Evolutionary conservation across 768 basidiomycete genomes (phyloP).

Genomic region (Psilocybe azurescens): DNA sequence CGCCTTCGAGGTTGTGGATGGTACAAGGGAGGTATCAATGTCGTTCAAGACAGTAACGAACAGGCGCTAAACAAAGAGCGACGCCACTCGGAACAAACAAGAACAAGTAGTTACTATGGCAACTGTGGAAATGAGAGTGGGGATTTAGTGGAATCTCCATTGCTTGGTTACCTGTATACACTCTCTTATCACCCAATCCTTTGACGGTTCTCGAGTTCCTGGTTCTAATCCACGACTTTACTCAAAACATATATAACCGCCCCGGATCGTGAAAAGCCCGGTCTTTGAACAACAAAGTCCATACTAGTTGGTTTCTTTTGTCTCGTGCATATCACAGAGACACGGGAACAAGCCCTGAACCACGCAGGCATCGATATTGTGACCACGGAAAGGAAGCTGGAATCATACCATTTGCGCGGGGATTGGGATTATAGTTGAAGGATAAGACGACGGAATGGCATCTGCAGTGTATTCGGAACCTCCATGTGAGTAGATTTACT

Average conservation of each 20-base stretch:
- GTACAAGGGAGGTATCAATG: too few species aligned
- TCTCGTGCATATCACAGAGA: background rate
- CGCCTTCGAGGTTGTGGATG: too few species aligned
- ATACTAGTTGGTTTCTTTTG: background rate
- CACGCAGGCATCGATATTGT: background rate
- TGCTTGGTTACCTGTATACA: slow-evolving; percentile 12
- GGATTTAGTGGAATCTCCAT: slow-evolving; percentile 1
- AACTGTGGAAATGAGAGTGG: slow-evolving; percentile 8
- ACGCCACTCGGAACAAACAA: slow-evolving; percentile 17
- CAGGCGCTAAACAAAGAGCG: background rate
- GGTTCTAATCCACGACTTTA: background rate
- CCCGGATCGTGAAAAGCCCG: background rate
- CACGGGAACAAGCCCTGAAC: background rate
- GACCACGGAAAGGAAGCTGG: background rate
- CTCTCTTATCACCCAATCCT: slow-evolving; percentile 13
- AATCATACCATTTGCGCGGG: background rate
- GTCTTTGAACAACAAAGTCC: background rate
- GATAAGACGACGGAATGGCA: slow-evolving; percentile 26
- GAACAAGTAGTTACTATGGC: slow-evolving; percentile 21
- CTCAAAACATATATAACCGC: slow-evolving; percentile 4
- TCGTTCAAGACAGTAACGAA: too few species aligned
- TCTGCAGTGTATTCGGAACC: slow-evolving; percentile 33
- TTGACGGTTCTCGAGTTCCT: slow-evolving; percentile 8
- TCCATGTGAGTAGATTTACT: slow-evolving; percentile 26
- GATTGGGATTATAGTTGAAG: slow-evolving; percentile 1